A percentile compares a stretch with the other conserved stretches of the same genome.
Evolutionary conservation across 2,329 filamentous ascomycete genomes (phyloP).

Genomic region (Zymoseptoria pseudotritici): DNA sequence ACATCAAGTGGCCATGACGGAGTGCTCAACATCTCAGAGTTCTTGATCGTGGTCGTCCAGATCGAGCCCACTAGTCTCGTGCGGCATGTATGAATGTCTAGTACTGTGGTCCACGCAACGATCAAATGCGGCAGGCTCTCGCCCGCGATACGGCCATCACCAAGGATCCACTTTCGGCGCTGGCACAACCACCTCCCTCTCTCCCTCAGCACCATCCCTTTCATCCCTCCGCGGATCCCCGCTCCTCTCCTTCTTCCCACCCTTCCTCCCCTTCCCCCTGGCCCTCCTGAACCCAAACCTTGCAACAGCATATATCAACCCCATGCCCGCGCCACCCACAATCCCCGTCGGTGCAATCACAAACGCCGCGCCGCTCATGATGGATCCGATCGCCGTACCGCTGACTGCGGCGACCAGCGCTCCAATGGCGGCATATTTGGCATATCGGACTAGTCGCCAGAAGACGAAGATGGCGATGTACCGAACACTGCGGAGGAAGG

Average conservation of each 20-base stretch:
- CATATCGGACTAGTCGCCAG: constrained; percentile 37
- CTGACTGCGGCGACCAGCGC: constrained; percentile 34
- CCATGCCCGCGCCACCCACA: constrained; percentile 30
- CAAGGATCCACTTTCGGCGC: neutral
- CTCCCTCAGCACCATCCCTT: constrained; percentile 13
- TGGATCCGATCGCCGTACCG: constrained; percentile 30
- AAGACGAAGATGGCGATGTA: constrained; percentile 36
- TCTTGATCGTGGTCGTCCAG: neutral
- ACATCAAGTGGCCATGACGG: no score
- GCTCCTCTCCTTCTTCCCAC: constrained; percentile 14
- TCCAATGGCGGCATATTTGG: constrained; percentile 38
- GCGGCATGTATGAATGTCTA: neutral
- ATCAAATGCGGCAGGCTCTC: no score
- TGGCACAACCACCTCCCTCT: constrained; percentile 9
- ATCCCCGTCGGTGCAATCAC: constrained; percentile 38
- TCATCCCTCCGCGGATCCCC: constrained; percentile 22
- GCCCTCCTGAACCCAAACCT: constrained; percentile 31
- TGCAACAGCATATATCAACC: constrained; percentile 34
- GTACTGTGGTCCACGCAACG: neutral
- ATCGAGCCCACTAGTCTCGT: neutral
- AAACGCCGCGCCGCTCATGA: constrained; percentile 35
- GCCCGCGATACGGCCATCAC: neutral
- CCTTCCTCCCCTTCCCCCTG: constrained; percentile 22
- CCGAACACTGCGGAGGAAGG: constrained; percentile 32
- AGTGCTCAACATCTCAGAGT: neutral